Evolutionary conservation across 2,329 filamentous ascomycete species (phyloP).

Genomic region (Stagonosporopsis cucurbitacearum): DNA sequence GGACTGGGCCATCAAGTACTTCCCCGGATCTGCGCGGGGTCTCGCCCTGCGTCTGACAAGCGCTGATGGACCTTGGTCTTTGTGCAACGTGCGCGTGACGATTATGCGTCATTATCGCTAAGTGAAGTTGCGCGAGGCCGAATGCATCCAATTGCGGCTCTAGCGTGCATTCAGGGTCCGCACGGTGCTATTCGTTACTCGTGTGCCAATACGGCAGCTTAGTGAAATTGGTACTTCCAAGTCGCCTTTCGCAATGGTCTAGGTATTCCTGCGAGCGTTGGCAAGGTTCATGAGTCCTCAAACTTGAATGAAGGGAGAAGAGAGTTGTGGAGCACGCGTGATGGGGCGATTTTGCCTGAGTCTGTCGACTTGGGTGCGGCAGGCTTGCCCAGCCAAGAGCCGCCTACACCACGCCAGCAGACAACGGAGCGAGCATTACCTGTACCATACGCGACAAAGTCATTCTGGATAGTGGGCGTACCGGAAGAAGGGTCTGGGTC

Average conservation of each 20-base stretch:
- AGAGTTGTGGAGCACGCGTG: neutral
- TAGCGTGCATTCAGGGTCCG: neutral
- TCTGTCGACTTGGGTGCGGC: neutral
- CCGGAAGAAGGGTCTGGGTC: slow-evolving; percentile 41
- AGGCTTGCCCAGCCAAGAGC: slow-evolving; percentile 33
- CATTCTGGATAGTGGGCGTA: slow-evolving; percentile 6
- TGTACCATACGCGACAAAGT: slow-evolving; percentile 43
- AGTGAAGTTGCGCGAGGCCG: slow-evolving; percentile 1
- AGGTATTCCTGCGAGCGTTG: neutral
- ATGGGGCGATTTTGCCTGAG: neutral
- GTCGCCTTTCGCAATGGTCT: neutral
- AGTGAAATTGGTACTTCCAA: neutral
- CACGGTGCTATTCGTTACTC: slow-evolving; percentile 3
- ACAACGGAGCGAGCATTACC: slow-evolving; percentile 55
- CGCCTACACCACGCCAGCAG: slow-evolving; percentile 47
- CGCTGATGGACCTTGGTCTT: slow-evolving; percentile 7
- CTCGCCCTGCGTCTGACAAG: slow-evolving; percentile 14
- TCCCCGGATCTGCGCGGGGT: slow-evolving; percentile 12
- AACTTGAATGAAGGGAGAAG: neutral
- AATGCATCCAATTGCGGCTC: slow-evolving; percentile 4
- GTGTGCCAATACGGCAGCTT: neutral
- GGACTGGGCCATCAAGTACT: slow-evolving; percentile 13
- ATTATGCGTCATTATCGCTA: neutral
- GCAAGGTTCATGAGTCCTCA: neutral
- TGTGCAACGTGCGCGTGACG: slow-evolving; percentile 14